These are phyloP conservation scores for Sphenostylis stenocarpa DNA, from an alignment of 306 rosid genomes.

Conservation along the genomic window DNA sequence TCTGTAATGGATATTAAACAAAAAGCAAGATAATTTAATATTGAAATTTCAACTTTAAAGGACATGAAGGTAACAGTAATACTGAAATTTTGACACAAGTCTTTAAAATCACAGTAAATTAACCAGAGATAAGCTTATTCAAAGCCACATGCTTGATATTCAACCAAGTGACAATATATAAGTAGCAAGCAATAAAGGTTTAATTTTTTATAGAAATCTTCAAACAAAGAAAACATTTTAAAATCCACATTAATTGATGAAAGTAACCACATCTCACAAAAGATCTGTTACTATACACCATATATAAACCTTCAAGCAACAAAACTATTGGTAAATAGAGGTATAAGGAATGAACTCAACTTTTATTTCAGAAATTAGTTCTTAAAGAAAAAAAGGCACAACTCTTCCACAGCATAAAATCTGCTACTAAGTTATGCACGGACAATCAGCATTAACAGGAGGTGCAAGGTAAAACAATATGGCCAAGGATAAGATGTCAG, in stretches of 20 bases:
- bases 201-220: not conserved
- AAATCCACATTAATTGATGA: not conserved
- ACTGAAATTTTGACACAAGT: not conserved
- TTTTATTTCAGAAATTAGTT: not conserved
- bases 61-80: not conserved
- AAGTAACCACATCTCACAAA: not conserved
- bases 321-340: not conserved
- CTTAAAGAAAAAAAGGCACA: not conserved
- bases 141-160: not conserved
- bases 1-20: not conserved
- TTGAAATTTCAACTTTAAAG: slow-evolving; percentile 2
- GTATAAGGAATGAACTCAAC: not conserved
- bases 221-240: not conserved
- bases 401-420: not conserved
- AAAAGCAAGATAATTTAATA: not conserved
- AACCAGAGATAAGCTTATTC: not conserved
- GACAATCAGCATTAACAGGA: not conserved
- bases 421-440: slow-evolving; percentile 1
- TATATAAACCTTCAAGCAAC: not conserved
- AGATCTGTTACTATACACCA: not conserved
- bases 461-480: not conserved
- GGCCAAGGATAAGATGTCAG: not conserved
- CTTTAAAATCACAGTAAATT: not conserved
- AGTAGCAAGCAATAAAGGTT: not conserved
- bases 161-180: not conserved